Evolutionary conservation across 2,329 filamentous ascomycete species (phyloP).

Genomic region (Anthostomella pinea): DNA sequence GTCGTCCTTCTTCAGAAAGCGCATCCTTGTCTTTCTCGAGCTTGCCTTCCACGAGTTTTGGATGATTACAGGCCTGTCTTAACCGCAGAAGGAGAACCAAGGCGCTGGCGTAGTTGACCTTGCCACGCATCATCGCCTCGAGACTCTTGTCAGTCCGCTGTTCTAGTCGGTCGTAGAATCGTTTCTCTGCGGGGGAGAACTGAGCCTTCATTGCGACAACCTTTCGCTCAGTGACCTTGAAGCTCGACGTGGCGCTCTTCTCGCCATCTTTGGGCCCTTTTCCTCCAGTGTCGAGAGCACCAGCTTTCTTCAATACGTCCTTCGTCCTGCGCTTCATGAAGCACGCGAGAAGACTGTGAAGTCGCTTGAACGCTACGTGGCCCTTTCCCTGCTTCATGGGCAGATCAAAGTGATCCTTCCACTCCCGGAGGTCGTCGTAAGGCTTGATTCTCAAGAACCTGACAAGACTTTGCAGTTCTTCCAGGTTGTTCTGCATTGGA

Average conservation of each 20-base stretch:
- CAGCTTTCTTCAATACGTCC: slow-evolving; percentile 87
- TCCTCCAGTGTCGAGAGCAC: slow-evolving; percentile 73
- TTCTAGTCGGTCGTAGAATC: slow-evolving; percentile 83
- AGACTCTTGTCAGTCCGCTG: slow-evolving; percentile 82
- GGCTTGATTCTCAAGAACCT: slow-evolving; percentile 90
- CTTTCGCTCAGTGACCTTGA: slow-evolving; percentile 89
- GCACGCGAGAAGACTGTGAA: slow-evolving; percentile 81
- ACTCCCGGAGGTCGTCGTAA: slow-evolving; percentile 79
- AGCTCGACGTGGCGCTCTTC: slow-evolving; percentile 55
- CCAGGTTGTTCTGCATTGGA: slow-evolving; percentile 96
- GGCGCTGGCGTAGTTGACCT: slow-evolving; percentile 88
- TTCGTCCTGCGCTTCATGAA: slow-evolving; percentile 99
- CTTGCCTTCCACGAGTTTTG: slow-evolving; percentile 80
- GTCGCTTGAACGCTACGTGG: slow-evolving; percentile 79
- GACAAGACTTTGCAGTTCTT: slow-evolving; percentile 91
- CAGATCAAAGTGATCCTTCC: slow-evolving; percentile 86
- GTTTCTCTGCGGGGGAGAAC: slow-evolving; percentile 75
- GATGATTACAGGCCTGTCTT: slow-evolving; percentile 93
- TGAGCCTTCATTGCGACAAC: slow-evolving; percentile 76
- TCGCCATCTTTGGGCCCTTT: slow-evolving; percentile 53
- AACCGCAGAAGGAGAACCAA: slow-evolving; percentile 87
- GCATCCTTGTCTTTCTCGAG: slow-evolving; percentile 86
- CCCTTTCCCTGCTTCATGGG: slow-evolving; percentile 90
- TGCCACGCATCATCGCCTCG: slow-evolving; percentile 80
- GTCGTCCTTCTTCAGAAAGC: slow-evolving; percentile 60